A percentile compares a stretch with the other conserved stretches of the same genome.
These are phyloP conservation scores for Plasmodium vivax DNA, from an alignment of 169 alveolate genomes.

Conservation along the genomic window DNA sequence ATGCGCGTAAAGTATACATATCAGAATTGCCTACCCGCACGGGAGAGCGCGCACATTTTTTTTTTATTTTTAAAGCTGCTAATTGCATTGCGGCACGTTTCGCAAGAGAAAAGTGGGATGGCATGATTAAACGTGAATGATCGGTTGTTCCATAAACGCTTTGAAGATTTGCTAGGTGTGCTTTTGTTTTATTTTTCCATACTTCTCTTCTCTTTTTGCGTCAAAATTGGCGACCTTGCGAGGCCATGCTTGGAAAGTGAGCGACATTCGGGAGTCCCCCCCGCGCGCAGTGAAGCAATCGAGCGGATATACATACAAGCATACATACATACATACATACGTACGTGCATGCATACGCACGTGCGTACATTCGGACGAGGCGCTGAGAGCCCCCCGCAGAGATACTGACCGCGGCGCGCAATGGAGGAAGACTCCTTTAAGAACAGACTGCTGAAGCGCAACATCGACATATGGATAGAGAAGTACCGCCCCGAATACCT, in stretches of 20 bases:
- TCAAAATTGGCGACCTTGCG: not conserved
- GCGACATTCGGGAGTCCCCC: not conserved
- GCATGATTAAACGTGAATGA: not conserved
- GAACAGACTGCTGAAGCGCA: slow-evolving; percentile 73
- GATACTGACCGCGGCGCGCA: not conserved
- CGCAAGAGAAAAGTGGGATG: not conserved
- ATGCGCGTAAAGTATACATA: not conserved
- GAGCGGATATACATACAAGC: not conserved
- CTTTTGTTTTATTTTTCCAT: not conserved
- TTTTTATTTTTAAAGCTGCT: not conserved
- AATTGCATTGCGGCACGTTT: not conserved
- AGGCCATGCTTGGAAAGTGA: not conserved
- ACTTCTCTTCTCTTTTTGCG: not conserved
- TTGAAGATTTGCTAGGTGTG: not conserved
- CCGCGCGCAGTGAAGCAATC: not conserved
- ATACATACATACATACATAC: not conserved
- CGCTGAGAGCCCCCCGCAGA: not conserved
- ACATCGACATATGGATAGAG: slow-evolving; percentile 94
- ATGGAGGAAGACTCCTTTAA: slow-evolving; percentile 70
- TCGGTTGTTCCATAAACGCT: not conserved
- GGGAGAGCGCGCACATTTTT: not conserved
- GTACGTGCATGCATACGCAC: not conserved
- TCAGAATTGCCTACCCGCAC: not conserved
- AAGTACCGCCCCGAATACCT: slow-evolving; percentile 97
- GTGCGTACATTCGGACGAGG: not conserved